Base-by-base conservation (phyloP, 495 filamentous ascomycete genomes). In the Cladorrhinum samala region DNA sequence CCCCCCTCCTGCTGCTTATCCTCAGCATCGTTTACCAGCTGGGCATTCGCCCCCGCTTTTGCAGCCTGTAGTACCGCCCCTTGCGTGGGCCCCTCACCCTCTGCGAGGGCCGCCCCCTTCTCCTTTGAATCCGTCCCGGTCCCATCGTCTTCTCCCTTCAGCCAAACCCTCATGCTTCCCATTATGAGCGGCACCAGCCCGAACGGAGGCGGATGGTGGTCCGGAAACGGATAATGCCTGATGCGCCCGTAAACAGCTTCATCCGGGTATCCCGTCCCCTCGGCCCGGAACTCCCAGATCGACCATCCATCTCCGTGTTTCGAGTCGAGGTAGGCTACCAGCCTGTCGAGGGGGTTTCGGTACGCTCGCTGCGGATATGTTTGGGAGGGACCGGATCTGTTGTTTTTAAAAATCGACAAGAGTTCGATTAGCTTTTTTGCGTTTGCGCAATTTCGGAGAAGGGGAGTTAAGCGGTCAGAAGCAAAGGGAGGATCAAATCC, bases 161-260 rank as follows among this genome's bases (percentile, higher is more conserved):
- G 63, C 90, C 91, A 96, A 52, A 90, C 85, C 47, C 86, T 78
- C 91, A 97, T 96, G 57, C 85, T 84, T 5, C 80, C 90, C 75
- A 96, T 80, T n/a, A 96, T 88, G 61, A 84, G 74, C 1, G 90
- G 91, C 19, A 97, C 85, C 13, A 96, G 70, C 25, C 81, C 78
- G 61, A 98, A 97, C 2, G 94, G 93, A 53, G 93, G 93, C 25
- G 93, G 94, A 66, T 97, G 93, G 64, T 98, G 93, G 66, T 98
- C 93, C 0, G 94, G 94, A 80, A 88, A 98, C 1, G 93, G 93
- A 59, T 87, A 96, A 71, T 97, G 93, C 56, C 84, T 79, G 44
- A 97, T 83, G 0, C 91, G 73, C 24, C 79, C 76, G 62, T 91
- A 88, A 1, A 98, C 91, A 51, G 93, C 91, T 20, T 78, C 78